Evolutionary conservation across 495 filamentous ascomycete species (phyloP).

Genomic region (Eremomyces bilateralis): DNA sequence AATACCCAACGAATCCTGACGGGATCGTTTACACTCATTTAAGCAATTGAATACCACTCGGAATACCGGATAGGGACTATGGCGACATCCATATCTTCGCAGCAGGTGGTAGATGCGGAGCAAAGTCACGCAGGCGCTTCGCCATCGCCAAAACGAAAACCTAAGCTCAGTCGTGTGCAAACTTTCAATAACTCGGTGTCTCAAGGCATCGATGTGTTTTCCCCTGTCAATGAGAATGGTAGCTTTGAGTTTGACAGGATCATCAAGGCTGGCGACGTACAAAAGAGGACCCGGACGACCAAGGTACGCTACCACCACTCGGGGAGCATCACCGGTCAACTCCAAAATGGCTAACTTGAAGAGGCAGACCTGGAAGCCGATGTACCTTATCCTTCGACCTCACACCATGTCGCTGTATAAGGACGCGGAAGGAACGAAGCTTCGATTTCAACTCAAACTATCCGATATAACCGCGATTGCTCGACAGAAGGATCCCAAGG

Average conservation of each 20-base stretch:
- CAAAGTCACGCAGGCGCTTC: no score
- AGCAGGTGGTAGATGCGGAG: no score
- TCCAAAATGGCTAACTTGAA: slow-evolving; percentile 1
- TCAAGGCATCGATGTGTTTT: slow-evolving; percentile 38
- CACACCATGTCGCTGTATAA: slow-evolving; percentile 94
- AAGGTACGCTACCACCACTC: slow-evolving; percentile 37
- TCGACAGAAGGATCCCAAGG: slow-evolving; percentile 68
- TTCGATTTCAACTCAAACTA: slow-evolving; percentile 68
- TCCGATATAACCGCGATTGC: slow-evolving; percentile 84
- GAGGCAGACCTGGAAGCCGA: slow-evolving; percentile 58
- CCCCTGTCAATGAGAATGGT: slow-evolving; percentile 82
- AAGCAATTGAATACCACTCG: no score
- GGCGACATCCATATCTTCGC: no score
- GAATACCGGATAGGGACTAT: no score
- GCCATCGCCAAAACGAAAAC: no score
- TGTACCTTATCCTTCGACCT: slow-evolving; percentile 76
- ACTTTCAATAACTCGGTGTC: no score
- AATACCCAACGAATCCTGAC: no score
- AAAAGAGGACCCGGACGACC: slow-evolving; percentile 77
- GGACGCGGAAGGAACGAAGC: slow-evolving; percentile 66
- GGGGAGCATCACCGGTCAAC: neutral
- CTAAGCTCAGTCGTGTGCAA: no score
- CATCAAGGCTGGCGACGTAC: slow-evolving; percentile 64
- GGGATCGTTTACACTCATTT: no score
- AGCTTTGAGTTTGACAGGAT: slow-evolving; percentile 90